A percentile compares a stretch with the other conserved stretches of the same genome.
phyloP scores from a whole-genome alignment of 1,139 yeast genomes.

The Debaryomyces udenii region DNA sequence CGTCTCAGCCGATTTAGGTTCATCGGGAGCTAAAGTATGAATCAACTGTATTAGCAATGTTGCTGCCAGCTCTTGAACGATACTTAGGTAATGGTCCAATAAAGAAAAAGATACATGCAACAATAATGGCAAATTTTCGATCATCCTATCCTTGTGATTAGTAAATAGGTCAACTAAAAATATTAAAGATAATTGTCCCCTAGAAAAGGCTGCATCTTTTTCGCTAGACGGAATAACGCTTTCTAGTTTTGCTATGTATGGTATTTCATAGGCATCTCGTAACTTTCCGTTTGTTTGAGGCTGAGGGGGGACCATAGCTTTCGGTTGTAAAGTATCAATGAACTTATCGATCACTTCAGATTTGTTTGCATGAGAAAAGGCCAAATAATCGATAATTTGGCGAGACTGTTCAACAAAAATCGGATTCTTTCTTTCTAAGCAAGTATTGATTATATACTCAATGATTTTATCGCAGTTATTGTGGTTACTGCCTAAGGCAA shows the following conservation, averaged over 20 bases:
- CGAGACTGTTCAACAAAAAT: slow-evolving; percentile 77
- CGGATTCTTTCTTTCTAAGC: slow-evolving; percentile 73
- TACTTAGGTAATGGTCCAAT: slow-evolving; percentile 81
- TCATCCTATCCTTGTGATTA: slow-evolving; percentile 58
- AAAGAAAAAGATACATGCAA: slow-evolving; percentile 81
- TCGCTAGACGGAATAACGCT: slow-evolving; percentile 58
- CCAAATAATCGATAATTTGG: slow-evolving; percentile 77
- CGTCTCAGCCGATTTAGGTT: slow-evolving; percentile 55
- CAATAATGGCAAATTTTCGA: slow-evolving; percentile 66
- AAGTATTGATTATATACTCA: slow-evolving; percentile 68
- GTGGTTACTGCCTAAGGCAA: slow-evolving; percentile 74
- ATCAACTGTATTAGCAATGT: slow-evolving; percentile 74
- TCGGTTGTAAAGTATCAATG: slow-evolving; percentile 74
- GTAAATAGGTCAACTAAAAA: slow-evolving; percentile 79
- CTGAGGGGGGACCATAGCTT: slow-evolving; percentile 80
- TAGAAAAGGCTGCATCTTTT: slow-evolving; percentile 78
- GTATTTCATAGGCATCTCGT: slow-evolving; percentile 34
- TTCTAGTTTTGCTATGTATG: slow-evolving; percentile 77
- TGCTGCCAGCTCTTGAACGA: slow-evolving; percentile 85
- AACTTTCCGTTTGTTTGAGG: slow-evolving; percentile 17
- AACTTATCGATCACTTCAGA: slow-evolving; percentile 63
- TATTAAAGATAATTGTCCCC: slow-evolving; percentile 84
- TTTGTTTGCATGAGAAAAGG: slow-evolving; percentile 61
- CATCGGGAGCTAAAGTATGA: slow-evolving; percentile 61
- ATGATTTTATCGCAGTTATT: slow-evolving; percentile 72